Evolutionary conservation across 2,329 filamentous ascomycete genomes (phyloP).

Genomic region (Nothopassalora personata): DNA sequence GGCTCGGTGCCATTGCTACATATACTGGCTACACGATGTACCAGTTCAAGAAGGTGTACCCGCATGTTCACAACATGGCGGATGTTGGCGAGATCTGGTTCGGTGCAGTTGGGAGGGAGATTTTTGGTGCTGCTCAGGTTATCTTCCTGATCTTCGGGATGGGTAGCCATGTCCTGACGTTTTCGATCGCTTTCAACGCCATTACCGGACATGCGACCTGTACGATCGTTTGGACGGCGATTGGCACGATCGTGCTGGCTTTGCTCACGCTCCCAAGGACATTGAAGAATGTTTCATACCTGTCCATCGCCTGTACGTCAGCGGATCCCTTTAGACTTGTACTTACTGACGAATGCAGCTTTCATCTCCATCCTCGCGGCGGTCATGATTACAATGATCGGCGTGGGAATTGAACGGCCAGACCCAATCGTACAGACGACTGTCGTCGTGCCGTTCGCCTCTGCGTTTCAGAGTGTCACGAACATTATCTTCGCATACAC

Average conservation of each 20-base stretch:
- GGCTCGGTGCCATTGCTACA: conserved; percentile 52
- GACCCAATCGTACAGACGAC: conserved; percentile 36
- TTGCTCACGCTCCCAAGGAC: conserved; percentile 58
- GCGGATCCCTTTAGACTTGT: neutral
- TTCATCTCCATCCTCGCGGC: conserved; percentile 50
- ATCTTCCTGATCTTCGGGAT: conserved; percentile 65
- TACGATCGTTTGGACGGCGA: conserved; percentile 59
- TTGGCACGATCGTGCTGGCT: conserved; percentile 55
- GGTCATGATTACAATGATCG: conserved; percentile 62
- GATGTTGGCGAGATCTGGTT: conserved; percentile 61
- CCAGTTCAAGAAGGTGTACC: conserved; percentile 53
- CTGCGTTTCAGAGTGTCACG: conserved; percentile 56
- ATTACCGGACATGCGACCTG: conserved; percentile 59
- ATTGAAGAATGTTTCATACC: conserved; percentile 57
- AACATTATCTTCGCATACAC: conserved; percentile 60
- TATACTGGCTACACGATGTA: conserved; percentile 58
- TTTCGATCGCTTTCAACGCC: conserved; percentile 64
- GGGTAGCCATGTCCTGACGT: conserved; percentile 64
- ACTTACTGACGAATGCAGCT: conserved; percentile 33
- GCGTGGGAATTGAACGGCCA: conserved; percentile 52
- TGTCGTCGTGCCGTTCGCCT: conserved; percentile 36
- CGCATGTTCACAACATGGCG: conserved; percentile 54
- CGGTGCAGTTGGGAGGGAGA: conserved; percentile 57
- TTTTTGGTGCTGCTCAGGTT: conserved; percentile 58
- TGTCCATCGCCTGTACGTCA: conserved; percentile 53